A percentile compares a stretch with the other conserved stretches of the same genome.
phyloP scores from a whole-genome alignment of 1,284 basidiomycete species.

The Cutaneotrichosporon cutaneum region DNA sequence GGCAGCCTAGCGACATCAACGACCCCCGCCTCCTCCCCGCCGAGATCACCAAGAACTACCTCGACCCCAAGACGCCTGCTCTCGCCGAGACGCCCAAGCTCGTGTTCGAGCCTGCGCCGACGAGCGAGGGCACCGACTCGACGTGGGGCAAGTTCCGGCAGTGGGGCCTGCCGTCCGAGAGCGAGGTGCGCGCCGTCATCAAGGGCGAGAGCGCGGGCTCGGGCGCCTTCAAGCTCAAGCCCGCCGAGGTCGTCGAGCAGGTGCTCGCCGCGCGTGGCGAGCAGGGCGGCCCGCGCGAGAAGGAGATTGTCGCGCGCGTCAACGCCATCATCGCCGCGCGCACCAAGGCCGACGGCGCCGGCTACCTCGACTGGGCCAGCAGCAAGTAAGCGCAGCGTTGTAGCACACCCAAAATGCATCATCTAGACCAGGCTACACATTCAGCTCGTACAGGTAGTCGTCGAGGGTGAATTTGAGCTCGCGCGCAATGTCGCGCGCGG shows the following conservation, averaged over 20 bases:
- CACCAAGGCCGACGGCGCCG: conserved; percentile 40
- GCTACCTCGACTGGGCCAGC: conserved; percentile 44
- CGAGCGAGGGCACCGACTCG: conserved; percentile 33
- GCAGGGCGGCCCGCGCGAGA: conserved; percentile 27
- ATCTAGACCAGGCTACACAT: conserved; percentile 17
- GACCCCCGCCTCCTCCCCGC: conserved; percentile 57
- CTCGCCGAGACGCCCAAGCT: conserved; percentile 58
- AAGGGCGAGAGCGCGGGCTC: conserved; percentile 41
- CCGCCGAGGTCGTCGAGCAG: conserved; percentile 42
- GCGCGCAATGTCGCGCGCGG: conserved; percentile 62
- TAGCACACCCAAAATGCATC: conserved; percentile 13
- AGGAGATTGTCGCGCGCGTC: conserved; percentile 36
- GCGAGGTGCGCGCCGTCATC: conserved; percentile 37
- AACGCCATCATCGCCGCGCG: conserved; percentile 33
- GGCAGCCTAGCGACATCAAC: conserved; percentile 61
- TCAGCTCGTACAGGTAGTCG: conserved; percentile 69
- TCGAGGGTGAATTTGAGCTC: conserved; percentile 65
- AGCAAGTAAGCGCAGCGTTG: conserved; percentile 16
- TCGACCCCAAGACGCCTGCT: conserved; percentile 61
- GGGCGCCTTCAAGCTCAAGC: conserved; percentile 49
- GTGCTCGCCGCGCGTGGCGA: conserved; percentile 36
- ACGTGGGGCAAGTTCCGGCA: conserved; percentile 51
- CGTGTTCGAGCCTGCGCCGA: conserved; percentile 32
- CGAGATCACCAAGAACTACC: conserved; percentile 54
- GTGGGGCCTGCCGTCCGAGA: conserved; percentile 49